Conservation (phyloP, 2,329 filamentous ascomycete species). For the Bretziella fagacearum region DNA sequence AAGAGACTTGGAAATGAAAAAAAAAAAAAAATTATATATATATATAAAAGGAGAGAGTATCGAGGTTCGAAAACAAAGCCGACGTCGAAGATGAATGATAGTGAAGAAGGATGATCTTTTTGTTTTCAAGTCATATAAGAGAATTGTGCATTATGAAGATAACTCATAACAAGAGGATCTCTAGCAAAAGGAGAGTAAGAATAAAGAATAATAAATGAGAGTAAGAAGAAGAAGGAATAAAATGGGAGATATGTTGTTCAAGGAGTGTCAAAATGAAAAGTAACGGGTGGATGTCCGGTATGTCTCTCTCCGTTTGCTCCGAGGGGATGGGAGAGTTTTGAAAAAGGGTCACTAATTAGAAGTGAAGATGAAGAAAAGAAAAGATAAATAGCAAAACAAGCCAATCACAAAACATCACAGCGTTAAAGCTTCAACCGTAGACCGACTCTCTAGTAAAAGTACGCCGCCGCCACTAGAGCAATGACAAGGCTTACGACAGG, state of each 20-base stretch:
- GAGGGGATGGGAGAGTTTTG: background rate
- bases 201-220: background rate
- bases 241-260: background rate
- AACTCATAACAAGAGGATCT: conserved; percentile 6
- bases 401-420: background rate
- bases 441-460: conserved; percentile 26
- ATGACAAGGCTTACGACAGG: conserved; percentile 38
- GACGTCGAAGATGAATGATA: conserved; percentile 10
- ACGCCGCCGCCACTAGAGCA: conserved; percentile 36
- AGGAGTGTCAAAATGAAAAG: background rate
- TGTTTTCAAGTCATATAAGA: background rate
- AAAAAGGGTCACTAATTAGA: background rate
- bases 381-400: conserved; percentile 14
- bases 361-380: background rate
- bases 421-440: background rate
- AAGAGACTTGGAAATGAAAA: background rate
- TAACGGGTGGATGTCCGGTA: background rate
- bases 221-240: conserved; percentile 1
- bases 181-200: conserved; percentile 9
- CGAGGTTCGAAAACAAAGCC: conserved; percentile 16
- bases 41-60: background rate
- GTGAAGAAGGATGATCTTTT: background rate
- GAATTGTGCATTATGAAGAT: background rate
- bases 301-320: background rate
- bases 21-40: background rate